Conservation (phyloP, 441 rosid genomes). For the Jatropha podagrica region DNA sequence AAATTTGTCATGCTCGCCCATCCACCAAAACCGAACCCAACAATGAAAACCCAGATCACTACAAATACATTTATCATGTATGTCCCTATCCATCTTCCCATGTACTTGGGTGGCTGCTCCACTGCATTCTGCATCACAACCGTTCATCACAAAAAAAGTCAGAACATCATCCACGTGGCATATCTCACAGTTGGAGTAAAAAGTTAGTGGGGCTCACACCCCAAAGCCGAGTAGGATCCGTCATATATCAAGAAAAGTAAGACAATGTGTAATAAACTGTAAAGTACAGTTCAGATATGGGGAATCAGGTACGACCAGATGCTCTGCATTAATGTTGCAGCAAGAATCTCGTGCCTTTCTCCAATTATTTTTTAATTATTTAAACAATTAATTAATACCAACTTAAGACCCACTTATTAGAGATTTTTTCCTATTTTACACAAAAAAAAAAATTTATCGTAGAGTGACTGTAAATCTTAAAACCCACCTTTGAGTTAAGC, state of each 20-base stretch:
- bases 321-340: constrained; percentile 22
- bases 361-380: too few species aligned
- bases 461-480: too few species aligned
- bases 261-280: not conserved
- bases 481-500: too few species aligned
- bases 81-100: constrained; percentile 88
- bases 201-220: not conserved
- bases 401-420: too few species aligned
- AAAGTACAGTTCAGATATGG: constrained; percentile 13
- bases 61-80: constrained; percentile 62
- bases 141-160: constrained; percentile 3
- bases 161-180: not conserved
- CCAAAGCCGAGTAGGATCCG: not conserved
- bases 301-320: constrained; percentile 21
- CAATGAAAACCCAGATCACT: constrained; percentile 83
- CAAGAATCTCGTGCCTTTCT: constrained; percentile 25
- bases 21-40: constrained; percentile 97
- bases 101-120: constrained; percentile 80
- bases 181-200: not conserved
- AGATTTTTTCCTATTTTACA: too few species aligned
- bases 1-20: constrained; percentile 97
- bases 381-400: too few species aligned
- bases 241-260: constrained; percentile 10
- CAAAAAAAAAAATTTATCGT: too few species aligned
- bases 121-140: constrained; percentile 79